These are phyloP conservation scores for Lobulomyces angularis DNA, from an alignment of 192 early-diverging fungal genomes.

Conservation along the genomic window DNA sequence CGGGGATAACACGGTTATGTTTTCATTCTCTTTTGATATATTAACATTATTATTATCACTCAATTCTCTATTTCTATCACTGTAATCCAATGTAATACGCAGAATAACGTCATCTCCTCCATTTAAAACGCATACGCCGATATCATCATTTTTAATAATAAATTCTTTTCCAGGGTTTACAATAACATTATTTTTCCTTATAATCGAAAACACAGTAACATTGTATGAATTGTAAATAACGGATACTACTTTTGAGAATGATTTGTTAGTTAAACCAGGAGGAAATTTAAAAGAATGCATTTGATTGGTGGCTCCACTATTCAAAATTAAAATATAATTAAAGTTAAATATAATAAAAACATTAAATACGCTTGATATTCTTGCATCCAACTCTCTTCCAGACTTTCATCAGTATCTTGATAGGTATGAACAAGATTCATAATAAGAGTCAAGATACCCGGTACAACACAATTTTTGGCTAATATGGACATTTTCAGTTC, in stretches of 20 bases:
- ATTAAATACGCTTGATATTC: too few relatives aligned
- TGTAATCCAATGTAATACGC: slow-evolving; percentile 20
- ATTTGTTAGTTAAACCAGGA: slow-evolving; percentile 22
- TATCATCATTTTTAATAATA: slow-evolving; percentile 19
- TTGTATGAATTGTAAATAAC: slow-evolving; percentile 23
- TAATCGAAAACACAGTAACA: slow-evolving; percentile 28
- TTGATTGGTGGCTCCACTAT: slow-evolving; percentile 31
- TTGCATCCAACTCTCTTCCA: slow-evolving; percentile 9
- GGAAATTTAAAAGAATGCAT: slow-evolving; percentile 28
- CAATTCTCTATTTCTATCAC: too few relatives aligned
- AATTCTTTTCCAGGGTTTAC: slow-evolving; percentile 24
- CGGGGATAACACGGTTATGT: too few relatives aligned
- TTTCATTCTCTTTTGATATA: too few relatives aligned
- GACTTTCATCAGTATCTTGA: slow-evolving; percentile 10
- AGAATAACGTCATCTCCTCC: slow-evolving; percentile 30
- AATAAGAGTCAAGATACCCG: slow-evolving; percentile 29
- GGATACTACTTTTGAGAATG: slow-evolving; percentile 20
- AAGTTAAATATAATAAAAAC: too few relatives aligned
- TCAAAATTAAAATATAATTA: too few relatives aligned
- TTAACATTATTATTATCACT: too few relatives aligned
- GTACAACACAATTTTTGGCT: slow-evolving; percentile 29
- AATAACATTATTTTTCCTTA: slow-evolving; percentile 22
- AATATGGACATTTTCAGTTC: slow-evolving; percentile 34
- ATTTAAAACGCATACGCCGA: slow-evolving; percentile 22
- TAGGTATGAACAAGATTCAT: slow-evolving; percentile 34